Percentiles rank a stretch among this genome's conserved stretches.
phyloP scores from a whole-genome alignment of 2,329 filamentous ascomycete genomes.

The Pseudopyricularia javanii region DNA sequence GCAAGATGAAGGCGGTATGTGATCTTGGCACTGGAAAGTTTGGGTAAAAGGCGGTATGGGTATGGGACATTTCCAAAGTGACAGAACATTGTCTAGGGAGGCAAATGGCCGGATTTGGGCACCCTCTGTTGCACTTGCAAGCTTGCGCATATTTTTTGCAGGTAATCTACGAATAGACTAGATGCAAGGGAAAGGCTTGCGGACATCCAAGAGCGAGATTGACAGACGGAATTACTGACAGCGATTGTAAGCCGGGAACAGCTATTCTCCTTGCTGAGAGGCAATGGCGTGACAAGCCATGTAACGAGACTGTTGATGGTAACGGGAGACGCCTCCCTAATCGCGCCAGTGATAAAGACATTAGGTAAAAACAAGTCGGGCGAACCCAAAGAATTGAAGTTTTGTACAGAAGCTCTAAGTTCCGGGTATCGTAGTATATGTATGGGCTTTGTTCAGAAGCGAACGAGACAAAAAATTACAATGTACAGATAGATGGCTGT shows the following conservation, averaged over 20 bases:
- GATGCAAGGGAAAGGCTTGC: not conserved
- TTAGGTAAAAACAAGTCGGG: not conserved
- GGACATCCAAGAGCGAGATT: not conserved
- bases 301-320: not conserved
- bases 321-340: not conserved
- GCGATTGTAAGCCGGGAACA: not conserved
- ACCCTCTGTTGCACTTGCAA: too few species aligned
- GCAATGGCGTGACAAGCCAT: not conserved
- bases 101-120: too few species aligned
- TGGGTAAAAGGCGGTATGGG: too few species aligned
- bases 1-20: too few species aligned
- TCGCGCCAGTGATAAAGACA: not conserved
- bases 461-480: not conserved
- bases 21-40: too few species aligned
- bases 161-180: too few species aligned
- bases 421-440: too few species aligned
- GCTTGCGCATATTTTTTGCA: too few species aligned
- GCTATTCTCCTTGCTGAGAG: not conserved
- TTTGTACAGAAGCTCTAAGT: not conserved
- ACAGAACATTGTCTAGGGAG: too few species aligned
- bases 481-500: not conserved
- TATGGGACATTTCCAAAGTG: too few species aligned
- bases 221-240: not conserved
- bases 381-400: not conserved
- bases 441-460: not conserved